Evolutionary conservation across 1,284 basidiomycete genomes (phyloP).

Genomic region (Trichosporon coremiiforme): DNA sequence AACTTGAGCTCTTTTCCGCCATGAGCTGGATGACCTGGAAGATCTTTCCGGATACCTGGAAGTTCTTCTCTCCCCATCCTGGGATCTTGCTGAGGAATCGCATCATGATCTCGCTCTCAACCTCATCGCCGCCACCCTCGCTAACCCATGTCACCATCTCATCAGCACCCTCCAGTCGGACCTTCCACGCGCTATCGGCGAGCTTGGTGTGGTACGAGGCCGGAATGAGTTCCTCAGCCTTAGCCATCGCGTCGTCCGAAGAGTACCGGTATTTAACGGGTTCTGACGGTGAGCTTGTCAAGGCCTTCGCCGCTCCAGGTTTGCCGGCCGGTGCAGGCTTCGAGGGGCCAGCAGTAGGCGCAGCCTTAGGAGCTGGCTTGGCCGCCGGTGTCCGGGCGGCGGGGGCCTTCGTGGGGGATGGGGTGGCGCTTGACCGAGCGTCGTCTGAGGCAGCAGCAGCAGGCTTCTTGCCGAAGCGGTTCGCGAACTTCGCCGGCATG

Average conservation of each 20-base stretch:
- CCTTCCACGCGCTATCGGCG: conserved; percentile 90
- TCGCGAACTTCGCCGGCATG: conserved; percentile 42
- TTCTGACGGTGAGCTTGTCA: conserved; percentile 64
- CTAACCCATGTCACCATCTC: conserved; percentile 85
- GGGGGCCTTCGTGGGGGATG: conserved; percentile 36
- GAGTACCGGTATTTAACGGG: conserved; percentile 88
- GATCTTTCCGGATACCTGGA: conserved; percentile 89
- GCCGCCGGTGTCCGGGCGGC: conserved; percentile 41
- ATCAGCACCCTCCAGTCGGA: conserved; percentile 80
- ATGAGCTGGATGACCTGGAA: conserved; percentile 75
- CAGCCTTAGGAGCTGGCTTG: conserved; percentile 24
- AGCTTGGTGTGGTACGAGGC: conserved; percentile 70
- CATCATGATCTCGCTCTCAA: conserved; percentile 88
- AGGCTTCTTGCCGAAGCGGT: conserved; percentile 13
- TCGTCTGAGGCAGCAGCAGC: conserved; percentile 13
- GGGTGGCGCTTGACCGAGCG: conserved; percentile 23
- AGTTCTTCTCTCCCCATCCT: conserved; percentile 98
- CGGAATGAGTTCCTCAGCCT: conserved; percentile 76
- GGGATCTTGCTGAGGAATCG: conserved; percentile 86
- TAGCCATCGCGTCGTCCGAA: conserved; percentile 86
- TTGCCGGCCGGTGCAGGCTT: conserved; percentile 43
- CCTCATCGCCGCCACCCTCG: conserved; percentile 61
- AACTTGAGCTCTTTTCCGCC: conserved; percentile 76
- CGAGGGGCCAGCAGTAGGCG: conserved; percentile 48
- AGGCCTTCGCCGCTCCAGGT: conserved; percentile 60